Conservation (phyloP, 2,329 filamentous ascomycete genomes). For the Hypoxylon sp. region DNA sequence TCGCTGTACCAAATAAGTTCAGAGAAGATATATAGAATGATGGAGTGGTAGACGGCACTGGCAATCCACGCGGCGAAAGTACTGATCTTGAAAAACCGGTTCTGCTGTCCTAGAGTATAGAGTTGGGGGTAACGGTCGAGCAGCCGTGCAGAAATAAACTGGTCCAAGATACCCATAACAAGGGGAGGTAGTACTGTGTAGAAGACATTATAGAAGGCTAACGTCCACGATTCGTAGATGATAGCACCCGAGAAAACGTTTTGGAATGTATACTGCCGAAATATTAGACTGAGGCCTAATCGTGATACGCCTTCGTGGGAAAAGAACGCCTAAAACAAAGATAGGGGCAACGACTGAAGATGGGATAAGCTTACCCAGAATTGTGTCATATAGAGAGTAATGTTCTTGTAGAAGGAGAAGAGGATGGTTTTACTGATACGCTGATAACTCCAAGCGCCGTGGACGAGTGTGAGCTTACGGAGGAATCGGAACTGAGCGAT, state of each 20-base stretch:
- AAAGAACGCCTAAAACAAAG: neutral
- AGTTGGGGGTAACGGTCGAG: slow-evolving; percentile 96
- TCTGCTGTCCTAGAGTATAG: slow-evolving; percentile 92
- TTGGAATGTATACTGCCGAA: slow-evolving; percentile 87
- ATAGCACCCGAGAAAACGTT: slow-evolving; percentile 98
- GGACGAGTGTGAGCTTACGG: slow-evolving; percentile 92
- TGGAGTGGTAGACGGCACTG: slow-evolving; percentile 95
- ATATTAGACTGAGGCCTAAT: slow-evolving; percentile 47
- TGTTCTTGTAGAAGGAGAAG: slow-evolving; percentile 99
- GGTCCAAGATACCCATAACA: slow-evolving; percentile 95
- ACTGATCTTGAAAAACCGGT: slow-evolving; percentile 91
- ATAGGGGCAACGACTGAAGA: neutral
- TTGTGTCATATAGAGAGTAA: slow-evolving; percentile 97
- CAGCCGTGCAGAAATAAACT: slow-evolving; percentile 94
- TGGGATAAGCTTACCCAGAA: slow-evolving; percentile 85
- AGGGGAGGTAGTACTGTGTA: slow-evolving; percentile 95
- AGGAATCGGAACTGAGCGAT: slow-evolving; percentile 97
- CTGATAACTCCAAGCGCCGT: slow-evolving; percentile 98
- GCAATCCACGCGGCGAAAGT: slow-evolving; percentile 93
- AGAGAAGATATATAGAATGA: slow-evolving; percentile 89
- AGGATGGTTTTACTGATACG: slow-evolving; percentile 96
- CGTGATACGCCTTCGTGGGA: neutral
- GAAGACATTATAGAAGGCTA: slow-evolving; percentile 99
- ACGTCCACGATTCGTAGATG: slow-evolving; percentile 98
- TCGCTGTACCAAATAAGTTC: slow-evolving; percentile 87